Evolutionary conservation across 2,329 filamentous ascomycete genomes (phyloP).

Genomic region (Dactylellina leptospora): DNA sequence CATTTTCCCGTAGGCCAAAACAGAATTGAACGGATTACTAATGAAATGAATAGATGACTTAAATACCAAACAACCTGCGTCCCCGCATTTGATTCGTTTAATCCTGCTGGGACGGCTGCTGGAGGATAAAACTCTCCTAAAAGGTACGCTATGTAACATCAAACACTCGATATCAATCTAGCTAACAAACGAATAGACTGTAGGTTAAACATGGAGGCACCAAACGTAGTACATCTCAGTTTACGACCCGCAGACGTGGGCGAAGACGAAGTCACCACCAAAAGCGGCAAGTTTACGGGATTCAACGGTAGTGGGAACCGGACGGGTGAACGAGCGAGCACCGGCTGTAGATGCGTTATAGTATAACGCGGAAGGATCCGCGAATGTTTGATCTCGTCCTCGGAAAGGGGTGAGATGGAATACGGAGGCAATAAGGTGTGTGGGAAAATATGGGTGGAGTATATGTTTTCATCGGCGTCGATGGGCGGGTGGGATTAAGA

Average conservation of each 20-base stretch:
- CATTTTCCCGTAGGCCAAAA: constrained; percentile 7
- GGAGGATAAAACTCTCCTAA: constrained; percentile 46
- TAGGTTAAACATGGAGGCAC: constrained; percentile 55
- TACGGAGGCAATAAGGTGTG: too few relatives aligned
- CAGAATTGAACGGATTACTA: not conserved
- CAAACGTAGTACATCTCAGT: constrained; percentile 58
- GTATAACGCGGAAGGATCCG: constrained; percentile 45
- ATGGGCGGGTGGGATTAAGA: too few relatives aligned
- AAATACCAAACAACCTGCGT: constrained; percentile 35
- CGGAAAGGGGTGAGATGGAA: too few relatives aligned
- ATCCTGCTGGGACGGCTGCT: constrained; percentile 40
- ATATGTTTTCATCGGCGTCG: too few relatives aligned
- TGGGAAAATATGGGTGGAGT: too few relatives aligned
- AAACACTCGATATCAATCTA: not conserved
- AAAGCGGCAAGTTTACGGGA: constrained; percentile 54
- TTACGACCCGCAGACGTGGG: constrained; percentile 56
- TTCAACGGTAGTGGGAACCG: constrained; percentile 42
- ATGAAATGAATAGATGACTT: constrained; percentile 23
- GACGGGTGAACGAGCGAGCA: constrained; percentile 45
- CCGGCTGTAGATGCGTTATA: constrained; percentile 57
- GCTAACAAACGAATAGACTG: constrained; percentile 54
- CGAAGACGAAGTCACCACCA: constrained; percentile 57
- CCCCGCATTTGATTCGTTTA: constrained; percentile 46
- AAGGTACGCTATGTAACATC: constrained; percentile 21
- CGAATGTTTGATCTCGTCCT: not conserved